These are phyloP conservation scores for Globisporangium echinulatum DNA, from an alignment of 352 stramenopile species.

Conservation along the genomic window DNA sequence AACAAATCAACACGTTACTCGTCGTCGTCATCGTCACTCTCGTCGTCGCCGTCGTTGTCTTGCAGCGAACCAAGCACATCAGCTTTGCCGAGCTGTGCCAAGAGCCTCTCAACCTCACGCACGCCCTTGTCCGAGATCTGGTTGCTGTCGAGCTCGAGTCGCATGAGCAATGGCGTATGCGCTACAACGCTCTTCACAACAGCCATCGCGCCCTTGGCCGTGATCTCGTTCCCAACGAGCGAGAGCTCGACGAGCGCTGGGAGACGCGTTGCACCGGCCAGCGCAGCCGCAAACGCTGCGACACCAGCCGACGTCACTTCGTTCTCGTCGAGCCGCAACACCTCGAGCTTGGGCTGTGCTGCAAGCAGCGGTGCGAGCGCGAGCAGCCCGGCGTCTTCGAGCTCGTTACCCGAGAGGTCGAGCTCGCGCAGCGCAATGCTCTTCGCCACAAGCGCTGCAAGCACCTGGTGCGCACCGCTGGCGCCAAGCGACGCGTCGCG, in stretches of 20 bases:
- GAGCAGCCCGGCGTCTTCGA: constrained; percentile 63
- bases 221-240: constrained; percentile 71
- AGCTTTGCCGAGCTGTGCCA: constrained; percentile 41
- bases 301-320: constrained; percentile 64
- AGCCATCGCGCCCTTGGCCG: constrained; percentile 55
- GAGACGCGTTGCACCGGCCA: constrained; percentile 22
- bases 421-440: constrained; percentile 70
- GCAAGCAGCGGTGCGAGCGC: constrained; percentile 57
- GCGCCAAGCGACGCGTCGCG: constrained; percentile 83
- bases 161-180: constrained; percentile 30
- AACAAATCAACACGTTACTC: neutral
- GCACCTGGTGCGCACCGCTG: constrained; percentile 66
- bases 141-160: constrained; percentile 63
- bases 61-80: constrained; percentile 63
- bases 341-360: constrained; percentile 37
- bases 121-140: constrained; percentile 72
- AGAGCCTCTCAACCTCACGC: constrained; percentile 26
- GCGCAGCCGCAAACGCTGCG: constrained; percentile 21
- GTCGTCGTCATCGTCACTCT: constrained; percentile 31
- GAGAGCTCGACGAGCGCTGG: constrained; percentile 44
- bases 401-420: constrained; percentile 89
- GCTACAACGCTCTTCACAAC: constrained; percentile 40
- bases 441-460: constrained; percentile 50
- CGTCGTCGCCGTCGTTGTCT: constrained; percentile 78
- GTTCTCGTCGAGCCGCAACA: constrained; percentile 79